A percentile compares a stretch with the other conserved stretches of the same genome.
These are phyloP conservation scores for Podospora comata DNA, from an alignment of 495 filamentous ascomycete genomes.

Conservation along the genomic window DNA sequence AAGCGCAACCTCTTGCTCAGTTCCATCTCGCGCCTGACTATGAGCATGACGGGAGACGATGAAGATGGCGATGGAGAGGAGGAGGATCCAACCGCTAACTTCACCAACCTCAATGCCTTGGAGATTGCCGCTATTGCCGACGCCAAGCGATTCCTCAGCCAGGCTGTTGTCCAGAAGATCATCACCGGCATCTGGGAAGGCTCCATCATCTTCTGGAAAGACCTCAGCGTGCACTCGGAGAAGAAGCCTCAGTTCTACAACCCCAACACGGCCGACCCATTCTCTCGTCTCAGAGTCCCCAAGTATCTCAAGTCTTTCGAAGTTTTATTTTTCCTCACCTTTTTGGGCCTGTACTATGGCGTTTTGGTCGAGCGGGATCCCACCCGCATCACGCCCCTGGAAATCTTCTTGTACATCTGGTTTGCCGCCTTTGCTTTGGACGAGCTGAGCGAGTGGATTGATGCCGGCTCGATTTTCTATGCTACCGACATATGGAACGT, in stretches of 20 bases:
- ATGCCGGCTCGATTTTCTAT: constrained; percentile 83
- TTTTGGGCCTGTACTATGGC: constrained; percentile 78
- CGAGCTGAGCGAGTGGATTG: constrained; percentile 75
- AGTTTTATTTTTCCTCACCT: constrained; percentile 78
- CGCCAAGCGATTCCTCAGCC: constrained; percentile 87
- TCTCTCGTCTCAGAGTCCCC: constrained; percentile 82
- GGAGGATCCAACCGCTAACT: constrained; percentile 61
- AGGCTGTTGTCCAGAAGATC: constrained; percentile 79
- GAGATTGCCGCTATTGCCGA: constrained; percentile 88
- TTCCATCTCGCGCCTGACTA: constrained; percentile 46
- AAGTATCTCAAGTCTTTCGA: constrained; percentile 89
- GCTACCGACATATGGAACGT: constrained; percentile 85
- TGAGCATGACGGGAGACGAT: constrained; percentile 40
- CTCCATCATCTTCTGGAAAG: constrained; percentile 90
- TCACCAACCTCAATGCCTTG: constrained; percentile 76
- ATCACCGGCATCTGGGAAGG: constrained; percentile 89
- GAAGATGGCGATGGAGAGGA: constrained; percentile 43
- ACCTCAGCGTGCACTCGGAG: constrained; percentile 65
- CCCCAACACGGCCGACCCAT: constrained; percentile 70
- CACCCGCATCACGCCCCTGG: constrained; percentile 46
- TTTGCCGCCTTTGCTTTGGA: constrained; percentile 87
- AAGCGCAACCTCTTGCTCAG: constrained; percentile 40
- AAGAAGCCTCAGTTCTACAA: constrained; percentile 86
- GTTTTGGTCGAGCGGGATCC: constrained; percentile 64
- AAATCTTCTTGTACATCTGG: constrained; percentile 60